Percentiles rank a stretch among this genome's conserved stretches.
phyloP scores from a whole-genome alignment of 495 filamentous ascomycete species.

The Xylaria bambusicola region DNA sequence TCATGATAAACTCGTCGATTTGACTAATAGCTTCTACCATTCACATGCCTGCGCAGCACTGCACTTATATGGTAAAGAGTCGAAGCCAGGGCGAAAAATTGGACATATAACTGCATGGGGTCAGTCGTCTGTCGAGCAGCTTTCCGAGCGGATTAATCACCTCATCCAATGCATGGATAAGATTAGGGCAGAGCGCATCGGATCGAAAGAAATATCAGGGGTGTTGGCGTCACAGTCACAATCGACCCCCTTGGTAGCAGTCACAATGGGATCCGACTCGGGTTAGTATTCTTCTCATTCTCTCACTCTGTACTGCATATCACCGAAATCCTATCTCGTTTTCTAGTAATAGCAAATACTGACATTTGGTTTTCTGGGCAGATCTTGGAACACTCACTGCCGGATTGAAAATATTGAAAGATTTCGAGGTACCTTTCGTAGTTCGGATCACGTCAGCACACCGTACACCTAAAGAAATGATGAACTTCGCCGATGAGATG shows the following conservation, averaged over 20 bases:
- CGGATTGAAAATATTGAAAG: constrained; percentile 72
- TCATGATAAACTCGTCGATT: constrained; percentile 66
- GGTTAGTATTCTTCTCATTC: constrained; percentile 5
- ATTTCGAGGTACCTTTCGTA: constrained; percentile 73
- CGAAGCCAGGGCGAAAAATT: constrained; percentile 88
- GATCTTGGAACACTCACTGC: constrained; percentile 79
- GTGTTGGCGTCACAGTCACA: constrained; percentile 21
- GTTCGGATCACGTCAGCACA: constrained; percentile 92
- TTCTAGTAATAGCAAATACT: neutral
- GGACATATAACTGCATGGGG: constrained; percentile 82
- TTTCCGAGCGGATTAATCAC: constrained; percentile 68
- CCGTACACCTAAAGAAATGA: constrained; percentile 84
- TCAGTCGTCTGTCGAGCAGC: constrained; percentile 66
- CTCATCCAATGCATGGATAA: constrained; percentile 64
- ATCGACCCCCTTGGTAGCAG: constrained; percentile 65
- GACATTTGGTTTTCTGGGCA: neutral
- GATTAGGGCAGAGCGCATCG: constrained; percentile 62
- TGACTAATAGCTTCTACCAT: constrained; percentile 63
- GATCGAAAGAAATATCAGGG: constrained; percentile 28
- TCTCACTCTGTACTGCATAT: neutral
- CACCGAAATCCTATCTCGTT: neutral
- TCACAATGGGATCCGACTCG: constrained; percentile 95
- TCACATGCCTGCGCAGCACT: constrained; percentile 51
- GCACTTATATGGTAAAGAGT: constrained; percentile 91
- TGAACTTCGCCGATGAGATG: constrained; percentile 69